Evolutionary conservation across 495 filamentous ascomycete genomes (phyloP).

Genomic region (Talaromyces trachyspermus): DNA sequence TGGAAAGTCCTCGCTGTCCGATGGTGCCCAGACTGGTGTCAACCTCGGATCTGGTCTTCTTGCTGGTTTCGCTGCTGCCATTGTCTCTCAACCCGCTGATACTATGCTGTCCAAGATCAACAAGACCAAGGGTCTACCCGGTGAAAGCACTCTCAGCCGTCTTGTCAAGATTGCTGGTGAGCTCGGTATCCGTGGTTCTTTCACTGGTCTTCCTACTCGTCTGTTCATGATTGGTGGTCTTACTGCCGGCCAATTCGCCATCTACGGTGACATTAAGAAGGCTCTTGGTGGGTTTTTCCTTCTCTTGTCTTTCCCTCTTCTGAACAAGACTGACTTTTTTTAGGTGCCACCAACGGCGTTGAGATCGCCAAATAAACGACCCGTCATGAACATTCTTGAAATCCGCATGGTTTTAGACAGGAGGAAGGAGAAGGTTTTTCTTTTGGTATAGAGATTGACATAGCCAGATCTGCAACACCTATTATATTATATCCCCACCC

Average conservation of each 20-base stretch:
- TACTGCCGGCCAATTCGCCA: slow-evolving; percentile 93
- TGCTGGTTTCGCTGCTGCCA: slow-evolving; percentile 93
- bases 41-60: slow-evolving; percentile 95
- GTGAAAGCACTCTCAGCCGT: slow-evolving; percentile 86
- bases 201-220: slow-evolving; percentile 87
- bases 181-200: slow-evolving; percentile 83
- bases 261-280: slow-evolving; percentile 87
- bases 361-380: slow-evolving; percentile 57
- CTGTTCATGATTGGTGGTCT: slow-evolving; percentile 68
- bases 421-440: too few relatives aligned
- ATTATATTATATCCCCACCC: too few relatives aligned
- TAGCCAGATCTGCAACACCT: too few relatives aligned
- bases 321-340: neutral
- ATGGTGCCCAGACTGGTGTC: slow-evolving; percentile 71
- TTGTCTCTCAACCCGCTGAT: slow-evolving; percentile 96
- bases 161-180: slow-evolving; percentile 95
- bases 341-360: slow-evolving; percentile 66
- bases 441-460: too few relatives aligned
- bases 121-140: slow-evolving; percentile 95
- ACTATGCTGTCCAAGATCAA: slow-evolving; percentile 99
- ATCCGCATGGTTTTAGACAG: too few relatives aligned
- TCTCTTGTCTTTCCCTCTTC: slow-evolving; percentile 9
- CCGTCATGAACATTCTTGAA: too few relatives aligned
- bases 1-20: slow-evolving; percentile 71
- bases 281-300: slow-evolving; percentile 49